Evolutionary conservation across 1,139 yeast genomes (phyloP), one percentile per base, ranked within the genome.

Genomic region (Meyerozyma athensensis): DNA sequence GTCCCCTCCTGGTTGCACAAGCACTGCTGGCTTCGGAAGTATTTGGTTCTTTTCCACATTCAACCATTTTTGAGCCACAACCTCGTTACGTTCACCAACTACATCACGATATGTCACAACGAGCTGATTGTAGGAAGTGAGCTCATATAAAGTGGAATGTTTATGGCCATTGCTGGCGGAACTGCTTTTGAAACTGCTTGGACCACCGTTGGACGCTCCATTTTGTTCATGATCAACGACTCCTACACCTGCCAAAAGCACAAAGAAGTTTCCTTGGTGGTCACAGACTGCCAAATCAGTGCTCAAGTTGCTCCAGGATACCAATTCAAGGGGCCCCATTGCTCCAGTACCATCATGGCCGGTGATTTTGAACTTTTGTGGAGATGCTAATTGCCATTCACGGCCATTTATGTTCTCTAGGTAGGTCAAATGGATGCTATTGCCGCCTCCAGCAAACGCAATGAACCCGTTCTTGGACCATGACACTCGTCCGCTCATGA

Each of bases 401-500:
- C 66, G 65, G 0, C 90, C 92, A 49, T 81, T 77, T 12, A 72
- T 55, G 46, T 85, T 78, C 46, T 77, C 84, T 37, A 84, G 56
- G 54, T 79, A 78, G 2, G 89, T 77, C 43, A 83, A 61, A 38
- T 64, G 60, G 30, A 83, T 54, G 43, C 61, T 66, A 37, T 61
- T 53, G 47, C 38, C 21, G 45, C 35, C 2, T 45, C 44, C 38
- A 65, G 65, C 14, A 59, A 77, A 82, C 2, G 90, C 92, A 18
- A 85, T 70, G 49, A 81, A 77, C 13, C 94, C 94, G 50, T 79
- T 80, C 44, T 76, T 71, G 14, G 89, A 81, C 95, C 94, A 85
- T 14, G 87, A 73, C 22, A 83, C 68, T 16, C 32, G 16, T n/a
- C 14, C 32, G 20, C 9, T 9, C 32, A 18, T n/a, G n/a, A n/a